These are phyloP conservation scores for Phytomonas francai DNA, from an alignment of 208 protist species.

Conservation along the genomic window DNA sequence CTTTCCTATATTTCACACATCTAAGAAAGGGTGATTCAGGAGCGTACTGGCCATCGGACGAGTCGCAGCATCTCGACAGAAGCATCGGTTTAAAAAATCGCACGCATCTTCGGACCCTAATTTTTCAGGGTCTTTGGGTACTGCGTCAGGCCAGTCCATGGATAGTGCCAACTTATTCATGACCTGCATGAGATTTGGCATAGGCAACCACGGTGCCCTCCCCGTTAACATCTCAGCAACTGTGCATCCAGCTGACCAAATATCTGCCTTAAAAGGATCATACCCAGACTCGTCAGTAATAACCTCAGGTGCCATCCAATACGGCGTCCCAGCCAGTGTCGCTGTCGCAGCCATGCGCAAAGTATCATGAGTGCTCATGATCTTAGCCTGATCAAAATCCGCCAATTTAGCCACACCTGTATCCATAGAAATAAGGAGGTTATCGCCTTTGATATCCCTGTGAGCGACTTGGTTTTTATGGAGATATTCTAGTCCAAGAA, in stretches of 20 bases:
- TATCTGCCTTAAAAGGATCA: slow-evolving; percentile 87
- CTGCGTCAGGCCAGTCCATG: slow-evolving; percentile 82
- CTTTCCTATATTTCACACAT: neutral
- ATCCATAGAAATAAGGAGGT: slow-evolving; percentile 90
- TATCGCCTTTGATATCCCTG: slow-evolving; percentile 89
- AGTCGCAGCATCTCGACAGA: slow-evolving; percentile 67
- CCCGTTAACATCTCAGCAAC: slow-evolving; percentile 89
- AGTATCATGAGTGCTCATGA: slow-evolving; percentile 84
- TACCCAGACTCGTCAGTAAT: slow-evolving; percentile 88
- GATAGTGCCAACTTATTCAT: slow-evolving; percentile 88
- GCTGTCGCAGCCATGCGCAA: slow-evolving; percentile 82
- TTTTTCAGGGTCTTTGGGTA: slow-evolving; percentile 60
- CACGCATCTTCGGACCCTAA: slow-evolving; percentile 76
- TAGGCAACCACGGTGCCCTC: slow-evolving; percentile 70
- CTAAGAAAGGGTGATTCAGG: slow-evolving; percentile 77
- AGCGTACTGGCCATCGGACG: slow-evolving; percentile 58
- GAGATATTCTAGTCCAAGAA: slow-evolving; percentile 77
- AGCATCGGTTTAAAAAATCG: slow-evolving; percentile 86
- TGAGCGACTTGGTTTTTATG: slow-evolving; percentile 87
- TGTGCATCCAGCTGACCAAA: slow-evolving; percentile 88
- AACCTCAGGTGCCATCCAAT: slow-evolving; percentile 90
- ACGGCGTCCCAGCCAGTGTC: slow-evolving; percentile 81
- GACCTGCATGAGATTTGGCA: slow-evolving; percentile 87
- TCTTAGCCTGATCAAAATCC: slow-evolving; percentile 96
- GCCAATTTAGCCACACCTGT: slow-evolving; percentile 94